Conservation (phyloP, 1,139 yeast species). For the Saccharomyces hybrid region DNA sequence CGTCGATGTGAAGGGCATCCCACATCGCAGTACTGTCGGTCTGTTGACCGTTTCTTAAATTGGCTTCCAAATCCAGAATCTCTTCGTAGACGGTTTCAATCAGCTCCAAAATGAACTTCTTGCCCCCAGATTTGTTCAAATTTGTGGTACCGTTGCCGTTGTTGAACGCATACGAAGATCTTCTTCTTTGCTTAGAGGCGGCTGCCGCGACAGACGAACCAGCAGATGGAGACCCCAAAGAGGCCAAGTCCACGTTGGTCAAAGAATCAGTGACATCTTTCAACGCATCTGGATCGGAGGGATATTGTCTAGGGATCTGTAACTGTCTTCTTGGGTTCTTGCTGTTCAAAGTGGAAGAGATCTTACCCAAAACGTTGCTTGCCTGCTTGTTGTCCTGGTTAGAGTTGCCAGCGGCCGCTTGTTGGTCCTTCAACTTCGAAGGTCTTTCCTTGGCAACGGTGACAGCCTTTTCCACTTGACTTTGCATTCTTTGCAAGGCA, state of each 20-base stretch:
- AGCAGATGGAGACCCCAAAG: slow-evolving; percentile 9
- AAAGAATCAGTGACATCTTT: slow-evolving; percentile 65
- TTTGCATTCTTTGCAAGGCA: slow-evolving; percentile 96
- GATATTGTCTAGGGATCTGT: slow-evolving; percentile 52
- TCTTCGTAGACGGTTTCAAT: slow-evolving; percentile 77
- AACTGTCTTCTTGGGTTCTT: slow-evolving; percentile 86
- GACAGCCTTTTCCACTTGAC: slow-evolving; percentile 94
- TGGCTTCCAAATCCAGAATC: slow-evolving; percentile 74
- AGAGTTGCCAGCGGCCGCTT: background rate
- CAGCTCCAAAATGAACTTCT: slow-evolving; percentile 35
- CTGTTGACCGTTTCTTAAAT: slow-evolving; percentile 58
- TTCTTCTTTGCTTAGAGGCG: slow-evolving; percentile 30
- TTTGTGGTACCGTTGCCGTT: slow-evolving; percentile 30
- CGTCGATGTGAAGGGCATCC: slow-evolving; percentile 68
- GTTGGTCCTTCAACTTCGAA: slow-evolving; percentile 43
- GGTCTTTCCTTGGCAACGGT: slow-evolving; percentile 89
- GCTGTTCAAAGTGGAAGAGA: slow-evolving; percentile 64
- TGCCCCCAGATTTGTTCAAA: slow-evolving; percentile 34
- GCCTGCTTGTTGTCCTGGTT: slow-evolving; percentile 46
- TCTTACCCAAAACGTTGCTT: slow-evolving; percentile 89
- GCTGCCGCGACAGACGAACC: slow-evolving; percentile 28
- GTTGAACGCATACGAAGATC: slow-evolving; percentile 31
- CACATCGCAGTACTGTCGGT: slow-evolving; percentile 58
- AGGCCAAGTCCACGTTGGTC: slow-evolving; percentile 47
- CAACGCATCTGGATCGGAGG: slow-evolving; percentile 32